Evolutionary conservation across 2,329 filamentous ascomycete genomes (phyloP).

Genomic region (Fusarium verrucosum): DNA sequence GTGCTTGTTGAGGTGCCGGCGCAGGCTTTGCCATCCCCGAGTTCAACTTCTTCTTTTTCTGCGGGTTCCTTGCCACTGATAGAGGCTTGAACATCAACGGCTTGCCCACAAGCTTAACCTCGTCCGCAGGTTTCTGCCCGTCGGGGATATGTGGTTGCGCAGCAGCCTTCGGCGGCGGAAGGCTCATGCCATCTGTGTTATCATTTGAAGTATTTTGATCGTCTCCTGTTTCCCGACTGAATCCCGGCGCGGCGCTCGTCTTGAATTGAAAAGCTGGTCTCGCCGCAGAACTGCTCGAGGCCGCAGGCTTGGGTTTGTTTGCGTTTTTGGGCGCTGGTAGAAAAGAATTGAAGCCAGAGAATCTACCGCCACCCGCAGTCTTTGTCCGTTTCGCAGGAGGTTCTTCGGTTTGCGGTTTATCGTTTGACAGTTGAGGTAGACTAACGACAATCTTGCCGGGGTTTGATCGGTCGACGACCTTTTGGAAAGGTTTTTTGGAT

Average conservation of each 20-base stretch:
- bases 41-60: constrained; percentile 69
- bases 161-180: constrained; percentile 55
- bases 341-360: constrained; percentile 86
- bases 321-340: constrained; percentile 82
- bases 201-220: constrained; percentile 34
- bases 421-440: constrained; percentile 66
- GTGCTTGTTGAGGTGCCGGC: constrained; percentile 11
- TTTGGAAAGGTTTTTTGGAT: constrained; percentile 74
- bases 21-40: constrained; percentile 23
- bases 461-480: constrained; percentile 82
- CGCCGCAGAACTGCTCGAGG: constrained; percentile 28
- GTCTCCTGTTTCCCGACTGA: constrained; percentile 66
- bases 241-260: constrained; percentile 84
- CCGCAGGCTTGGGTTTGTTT: constrained; percentile 46
- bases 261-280: constrained; percentile 70
- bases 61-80: constrained; percentile 79
- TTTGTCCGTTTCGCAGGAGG: constrained; percentile 76
- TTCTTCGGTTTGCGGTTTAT: constrained; percentile 44
- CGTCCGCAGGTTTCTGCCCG: constrained; percentile 67
- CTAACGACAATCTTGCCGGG: constrained; percentile 86
- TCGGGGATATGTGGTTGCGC: constrained; percentile 61
- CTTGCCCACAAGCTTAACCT: constrained; percentile 77
- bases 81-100: constrained; percentile 89
- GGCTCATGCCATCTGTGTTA: constrained; percentile 41
- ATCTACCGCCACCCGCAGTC: constrained; percentile 65